Evolutionary conservation across 139 green algal genomes (phyloP).

Genomic region (Coelastrella sp.): DNA sequence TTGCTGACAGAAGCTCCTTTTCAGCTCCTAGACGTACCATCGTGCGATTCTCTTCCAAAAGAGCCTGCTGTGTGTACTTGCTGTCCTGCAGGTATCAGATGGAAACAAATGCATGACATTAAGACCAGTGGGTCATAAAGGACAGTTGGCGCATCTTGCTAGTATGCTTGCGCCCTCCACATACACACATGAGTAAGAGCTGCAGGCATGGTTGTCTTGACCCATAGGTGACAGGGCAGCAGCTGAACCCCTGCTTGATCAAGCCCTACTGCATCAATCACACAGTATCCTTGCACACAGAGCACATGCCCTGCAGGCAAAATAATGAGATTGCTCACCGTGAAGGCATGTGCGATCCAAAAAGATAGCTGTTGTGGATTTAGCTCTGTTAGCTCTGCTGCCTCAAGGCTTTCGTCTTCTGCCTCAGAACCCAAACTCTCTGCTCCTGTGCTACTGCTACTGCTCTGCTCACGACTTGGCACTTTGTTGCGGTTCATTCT

Average conservation of each 20-base stretch:
- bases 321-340: too few species aligned
- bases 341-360: slow-evolving; percentile 69
- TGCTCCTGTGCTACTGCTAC: background rate
- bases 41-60: slow-evolving; percentile 71
- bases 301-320: too few species aligned
- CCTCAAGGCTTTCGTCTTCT: slow-evolving; percentile 55
- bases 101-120: background rate
- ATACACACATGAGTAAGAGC: too few species aligned
- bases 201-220: too few species aligned
- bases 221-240: too few species aligned
- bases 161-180: too few species aligned
- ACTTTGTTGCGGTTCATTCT: slow-evolving; percentile 56
- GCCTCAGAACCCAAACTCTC: background rate
- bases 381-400: slow-evolving; percentile 60
- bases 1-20: slow-evolving; percentile 68
- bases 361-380: slow-evolving; percentile 61
- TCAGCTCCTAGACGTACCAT: slow-evolving; percentile 58
- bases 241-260: too few species aligned
- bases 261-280: background rate
- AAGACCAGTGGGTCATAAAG: background rate
- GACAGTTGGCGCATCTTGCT: background rate
- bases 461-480: background rate
- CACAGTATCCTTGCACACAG: background rate
- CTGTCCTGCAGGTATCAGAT: slow-evolving; percentile 18
- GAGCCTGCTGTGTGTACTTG: slow-evolving; percentile 47